phyloP scores from a whole-genome alignment of 106 monocot genomes.

The Apostasia shenzhenica region DNA sequence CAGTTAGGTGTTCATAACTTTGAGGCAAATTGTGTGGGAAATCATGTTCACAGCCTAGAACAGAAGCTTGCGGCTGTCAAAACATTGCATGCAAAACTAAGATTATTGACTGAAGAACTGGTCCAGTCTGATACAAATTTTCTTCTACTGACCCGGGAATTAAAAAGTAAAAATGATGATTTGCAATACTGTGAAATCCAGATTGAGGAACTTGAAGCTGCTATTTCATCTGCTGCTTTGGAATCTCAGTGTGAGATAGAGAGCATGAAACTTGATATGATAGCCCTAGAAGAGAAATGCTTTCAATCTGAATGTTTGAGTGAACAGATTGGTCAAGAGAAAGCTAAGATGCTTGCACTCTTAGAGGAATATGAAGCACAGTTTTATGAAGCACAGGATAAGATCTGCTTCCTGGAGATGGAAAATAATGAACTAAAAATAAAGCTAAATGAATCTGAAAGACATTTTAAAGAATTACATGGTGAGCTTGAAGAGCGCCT shows the following conservation, averaged over 20 bases:
- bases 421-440: slow-evolving; percentile 43
- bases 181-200: slow-evolving; percentile 33
- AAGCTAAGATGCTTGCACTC: slow-evolving; percentile 11
- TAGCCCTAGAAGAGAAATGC: slow-evolving; percentile 50
- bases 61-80: slow-evolving; percentile 39
- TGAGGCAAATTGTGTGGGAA: slow-evolving; percentile 48
- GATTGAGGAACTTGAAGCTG: slow-evolving; percentile 51
- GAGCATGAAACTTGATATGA: slow-evolving; percentile 72
- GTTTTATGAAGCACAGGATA: slow-evolving; percentile 32
- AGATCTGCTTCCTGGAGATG: slow-evolving; percentile 29
- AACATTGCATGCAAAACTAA: slow-evolving; percentile 36
- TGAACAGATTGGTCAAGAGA: slow-evolving; percentile 31
- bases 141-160: slow-evolving; percentile 32
- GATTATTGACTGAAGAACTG: slow-evolving; percentile 29
- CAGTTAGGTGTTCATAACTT: slow-evolving; percentile 52
- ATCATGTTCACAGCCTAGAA: slow-evolving; percentile 57
- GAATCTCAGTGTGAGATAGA: slow-evolving; percentile 88
- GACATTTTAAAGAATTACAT: slow-evolving; percentile 14
- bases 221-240: slow-evolving; percentile 34
- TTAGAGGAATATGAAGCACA: slow-evolving; percentile 25
- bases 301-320: slow-evolving; percentile 48
- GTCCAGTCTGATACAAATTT: slow-evolving; percentile 33
- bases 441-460: slow-evolving; percentile 14
- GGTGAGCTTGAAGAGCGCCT: slow-evolving; percentile 30
- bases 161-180: slow-evolving; percentile 41